Evolutionary conservation across 495 filamentous ascomycete species (phyloP).

Genomic region (Penicillium paxilli): DNA sequence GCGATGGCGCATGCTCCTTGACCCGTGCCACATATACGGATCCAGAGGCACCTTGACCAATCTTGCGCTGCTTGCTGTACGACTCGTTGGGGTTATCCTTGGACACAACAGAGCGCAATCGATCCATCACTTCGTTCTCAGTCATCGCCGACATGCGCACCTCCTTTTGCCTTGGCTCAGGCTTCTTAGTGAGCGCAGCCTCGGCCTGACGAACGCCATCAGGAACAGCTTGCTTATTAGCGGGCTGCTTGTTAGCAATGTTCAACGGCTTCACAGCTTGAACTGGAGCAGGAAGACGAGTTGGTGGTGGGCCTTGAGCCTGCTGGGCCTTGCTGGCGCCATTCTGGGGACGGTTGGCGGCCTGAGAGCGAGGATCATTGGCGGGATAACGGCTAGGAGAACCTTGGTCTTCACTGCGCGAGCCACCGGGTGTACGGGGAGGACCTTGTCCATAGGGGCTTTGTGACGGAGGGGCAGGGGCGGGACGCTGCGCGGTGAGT

Average conservation of each 20-base stretch:
- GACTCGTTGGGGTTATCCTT: constrained; percentile 87
- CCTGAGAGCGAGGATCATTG: constrained; percentile 39
- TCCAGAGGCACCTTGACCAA: constrained; percentile 95
- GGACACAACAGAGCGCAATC: constrained; percentile 87
- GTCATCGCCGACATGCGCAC: constrained; percentile 97
- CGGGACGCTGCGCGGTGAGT: constrained; percentile 56
- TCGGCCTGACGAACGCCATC: constrained; percentile 80
- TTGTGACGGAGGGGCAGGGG: constrained; percentile 55
- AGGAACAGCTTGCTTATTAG: constrained; percentile 43
- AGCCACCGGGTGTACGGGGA: constrained; percentile 19
- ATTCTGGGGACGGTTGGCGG: constrained; percentile 45
- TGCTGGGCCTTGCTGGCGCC: constrained; percentile 36
- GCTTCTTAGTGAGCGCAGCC: constrained; percentile 74
- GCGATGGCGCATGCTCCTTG: constrained; percentile 68
- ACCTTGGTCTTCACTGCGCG: constrained; percentile 32
- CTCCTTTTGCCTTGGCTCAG: constrained; percentile 76
- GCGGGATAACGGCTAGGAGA: constrained; percentile 37
- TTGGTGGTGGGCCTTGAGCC: constrained; percentile 44
- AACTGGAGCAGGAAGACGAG: constrained; percentile 62
- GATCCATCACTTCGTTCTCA: constrained; percentile 95
- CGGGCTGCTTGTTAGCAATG: constrained; percentile 73
- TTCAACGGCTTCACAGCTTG: constrained; percentile 83
- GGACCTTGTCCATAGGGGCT: constrained; percentile 26
- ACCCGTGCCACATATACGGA: constrained; percentile 97
- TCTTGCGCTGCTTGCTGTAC: constrained; percentile 99